Conservation (phyloP, 306 rosid species). For the Inga leiocalycina region DNA sequence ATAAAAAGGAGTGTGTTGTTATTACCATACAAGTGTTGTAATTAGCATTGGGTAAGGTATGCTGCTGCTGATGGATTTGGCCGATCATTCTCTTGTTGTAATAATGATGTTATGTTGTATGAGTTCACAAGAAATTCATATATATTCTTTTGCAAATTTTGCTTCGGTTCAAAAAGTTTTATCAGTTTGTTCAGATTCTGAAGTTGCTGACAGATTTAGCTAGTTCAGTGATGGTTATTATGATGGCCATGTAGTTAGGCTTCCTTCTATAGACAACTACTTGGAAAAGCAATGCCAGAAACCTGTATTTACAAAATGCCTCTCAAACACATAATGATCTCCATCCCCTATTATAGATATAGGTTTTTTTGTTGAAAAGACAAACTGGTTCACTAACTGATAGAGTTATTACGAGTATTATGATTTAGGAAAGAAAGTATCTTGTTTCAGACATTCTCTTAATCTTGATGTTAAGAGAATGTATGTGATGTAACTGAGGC, state of each 20-base stretch:
- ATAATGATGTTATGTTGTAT: not conserved
- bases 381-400: too few species aligned
- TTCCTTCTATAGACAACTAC: not conserved
- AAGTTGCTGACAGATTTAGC: too few species aligned
- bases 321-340: not conserved
- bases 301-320: too few species aligned
- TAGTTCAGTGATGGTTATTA: not conserved
- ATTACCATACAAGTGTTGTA: too few species aligned
- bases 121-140: conserved; percentile 18
- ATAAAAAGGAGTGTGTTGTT: not conserved
- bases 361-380: too few species aligned
- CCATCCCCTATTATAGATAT: not conserved
- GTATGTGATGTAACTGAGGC: too few species aligned
- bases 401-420: too few species aligned
- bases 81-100: conserved; percentile 32
- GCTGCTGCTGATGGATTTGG: conserved; percentile 22
- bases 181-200: not conserved
- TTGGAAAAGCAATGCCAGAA: too few species aligned
- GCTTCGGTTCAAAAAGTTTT: not conserved
- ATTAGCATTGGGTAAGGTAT: conserved; percentile 4
- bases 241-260: not conserved
- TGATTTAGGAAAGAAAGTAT: too few species aligned
- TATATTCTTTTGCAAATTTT: not conserved
- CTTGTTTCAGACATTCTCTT: too few species aligned
- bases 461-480: too few species aligned